Percentiles rank a stretch among this genome's conserved stretches.
These are phyloP conservation scores for Naganishia sp. DNA, from an alignment of 1,284 basidiomycete species.

Conservation along the genomic window DNA sequence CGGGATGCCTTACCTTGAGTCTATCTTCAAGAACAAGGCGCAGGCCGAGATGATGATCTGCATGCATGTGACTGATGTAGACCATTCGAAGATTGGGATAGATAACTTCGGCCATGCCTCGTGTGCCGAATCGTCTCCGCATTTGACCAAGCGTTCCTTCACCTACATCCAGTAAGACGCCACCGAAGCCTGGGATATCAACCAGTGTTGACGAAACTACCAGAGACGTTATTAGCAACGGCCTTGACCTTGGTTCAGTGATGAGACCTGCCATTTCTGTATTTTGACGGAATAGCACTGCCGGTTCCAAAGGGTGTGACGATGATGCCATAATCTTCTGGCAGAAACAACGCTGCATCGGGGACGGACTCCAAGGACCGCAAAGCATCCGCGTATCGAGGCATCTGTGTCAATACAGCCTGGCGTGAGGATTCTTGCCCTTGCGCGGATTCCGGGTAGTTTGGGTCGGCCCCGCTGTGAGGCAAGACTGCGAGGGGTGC, in stretches of 20 bases:
- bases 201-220: constrained; percentile 76
- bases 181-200: constrained; percentile 66
- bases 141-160: constrained; percentile 93
- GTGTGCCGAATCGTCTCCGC: constrained; percentile 71
- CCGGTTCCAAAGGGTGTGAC: constrained; percentile 85
- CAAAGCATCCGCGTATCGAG: constrained; percentile 37
- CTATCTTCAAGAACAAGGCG: constrained; percentile 73
- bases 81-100: constrained; percentile 74
- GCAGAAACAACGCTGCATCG: background rate
- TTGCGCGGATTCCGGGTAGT: constrained; percentile 37
- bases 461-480: constrained; percentile 39
- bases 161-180: constrained; percentile 81
- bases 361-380: constrained; percentile 35
- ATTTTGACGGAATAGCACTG: constrained; percentile 78
- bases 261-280: constrained; percentile 69
- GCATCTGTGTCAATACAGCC: constrained; percentile 31
- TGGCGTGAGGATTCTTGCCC: constrained; percentile 37
- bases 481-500: constrained; percentile 33
- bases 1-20: constrained; percentile 59
- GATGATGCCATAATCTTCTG: constrained; percentile 65
- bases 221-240: background rate
- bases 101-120: constrained; percentile 52
- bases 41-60: constrained; percentile 88
- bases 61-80: constrained; percentile 88
- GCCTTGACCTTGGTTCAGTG: background rate